Conservation (phyloP, 768 basidiomycete genomes). For the Pulveroboletus ravenelii region DNA sequence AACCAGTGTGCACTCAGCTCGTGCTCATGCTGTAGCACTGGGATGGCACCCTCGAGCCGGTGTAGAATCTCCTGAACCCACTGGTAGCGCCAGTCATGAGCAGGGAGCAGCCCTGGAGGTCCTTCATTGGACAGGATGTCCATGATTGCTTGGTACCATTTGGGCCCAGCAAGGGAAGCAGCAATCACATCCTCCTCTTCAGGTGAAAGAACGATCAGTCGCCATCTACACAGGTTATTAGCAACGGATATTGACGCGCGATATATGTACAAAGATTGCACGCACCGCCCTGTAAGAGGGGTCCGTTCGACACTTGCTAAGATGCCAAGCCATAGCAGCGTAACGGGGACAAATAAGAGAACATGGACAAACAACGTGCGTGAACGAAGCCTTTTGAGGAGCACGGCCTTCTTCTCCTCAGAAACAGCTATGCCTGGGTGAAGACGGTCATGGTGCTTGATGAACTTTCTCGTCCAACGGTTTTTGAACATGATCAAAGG, state of each 20-base stretch:
- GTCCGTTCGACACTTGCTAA: conserved; percentile 72
- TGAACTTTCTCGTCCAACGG: conserved; percentile 43
- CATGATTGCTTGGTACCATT: conserved; percentile 82
- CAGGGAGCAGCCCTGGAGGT: conserved; percentile 57
- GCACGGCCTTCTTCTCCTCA: conserved; percentile 46
- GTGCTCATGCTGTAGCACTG: conserved; percentile 56
- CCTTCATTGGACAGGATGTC: conserved; percentile 70
- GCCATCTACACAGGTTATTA: conserved; percentile 51
- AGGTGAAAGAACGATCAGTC: conserved; percentile 84
- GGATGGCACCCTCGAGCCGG: conserved; percentile 70
- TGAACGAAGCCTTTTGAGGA: conserved; percentile 46
- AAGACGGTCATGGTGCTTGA: conserved; percentile 41
- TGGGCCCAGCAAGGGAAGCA: conserved; percentile 71
- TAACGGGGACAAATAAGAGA: conserved; percentile 56
- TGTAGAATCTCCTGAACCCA: conserved; percentile 85
- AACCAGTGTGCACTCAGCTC: conserved; percentile 55
- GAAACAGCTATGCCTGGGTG: conserved; percentile 42
- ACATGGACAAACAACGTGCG: conserved; percentile 48
- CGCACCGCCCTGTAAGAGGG: conserved; percentile 81
- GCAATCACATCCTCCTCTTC: conserved; percentile 91
- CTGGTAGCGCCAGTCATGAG: conserved; percentile 80
- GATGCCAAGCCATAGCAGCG: conserved; percentile 64
- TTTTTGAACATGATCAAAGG: conserved; percentile 65
- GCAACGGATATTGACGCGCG: not conserved
- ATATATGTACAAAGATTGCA: conserved; percentile 2